Evolutionary conservation across 257 asterid species (phyloP), one percentile per base, ranked within the genome.

Genomic region (Salvia miltiorrhiza): DNA sequence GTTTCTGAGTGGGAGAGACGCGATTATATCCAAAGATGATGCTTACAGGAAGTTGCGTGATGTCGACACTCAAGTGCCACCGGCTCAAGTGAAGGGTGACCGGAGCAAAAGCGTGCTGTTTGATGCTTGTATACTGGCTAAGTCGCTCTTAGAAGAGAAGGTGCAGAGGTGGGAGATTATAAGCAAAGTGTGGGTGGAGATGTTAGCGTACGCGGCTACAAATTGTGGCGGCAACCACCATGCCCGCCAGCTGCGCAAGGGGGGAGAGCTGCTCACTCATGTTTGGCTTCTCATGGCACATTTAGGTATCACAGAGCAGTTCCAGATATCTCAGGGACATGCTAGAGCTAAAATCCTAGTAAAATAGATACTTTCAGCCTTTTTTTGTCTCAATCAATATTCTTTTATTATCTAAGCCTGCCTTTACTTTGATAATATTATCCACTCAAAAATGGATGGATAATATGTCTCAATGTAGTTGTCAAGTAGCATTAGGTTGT

Each of bases 261-360:
- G 90, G 0, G 90, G 88, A 12, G 90, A 85, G 76, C 76, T 85
- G 65, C 88, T 85, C 4, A 85, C 82, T 50, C 87, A 83, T 75
- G 85, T 86, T 0, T 86, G 91, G 91, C 87, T 86, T 67, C 74
- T 86, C 26, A 83, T 86, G 92, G 85, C 84, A 9, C 92, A 83
- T 65, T 76, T 86, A 9, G 88, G 88, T 52, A 81, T 86, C 43
- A 81, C 88, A 2, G 85, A 79, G 17, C 88, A 81, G 32, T 77
- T 83, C 39, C 84, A 79, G 79, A 83, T 83, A 19, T 9, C 73
- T 65, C 84, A 76, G 44, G 88, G 88, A 33, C 91, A 83, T 55
- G 85, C 85, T 9, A 83, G 85, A 71, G 87, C 86, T 52, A 83
- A 86, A 76, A 74, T 79, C 32, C 58, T 50, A 30, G 81, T n/a